A percentile compares a stretch with the other conserved stretches of the same genome.
These are phyloP conservation scores for Fusarium metavorans DNA, from an alignment of 2,329 filamentous ascomycete genomes.

Conservation along the genomic window DNA sequence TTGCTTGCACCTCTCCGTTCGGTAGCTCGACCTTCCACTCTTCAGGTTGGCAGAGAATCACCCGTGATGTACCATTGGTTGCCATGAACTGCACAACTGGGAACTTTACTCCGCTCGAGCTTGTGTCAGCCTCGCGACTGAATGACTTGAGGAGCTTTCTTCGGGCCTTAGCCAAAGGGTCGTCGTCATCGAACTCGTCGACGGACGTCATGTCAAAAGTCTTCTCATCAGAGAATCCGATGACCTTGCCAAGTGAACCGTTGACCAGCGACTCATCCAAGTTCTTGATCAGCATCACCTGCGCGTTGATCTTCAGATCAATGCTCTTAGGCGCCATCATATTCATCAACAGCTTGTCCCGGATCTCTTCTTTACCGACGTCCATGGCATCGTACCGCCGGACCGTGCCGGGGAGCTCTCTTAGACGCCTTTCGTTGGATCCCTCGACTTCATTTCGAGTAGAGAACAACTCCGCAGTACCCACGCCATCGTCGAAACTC, in stretches of 20 bases:
- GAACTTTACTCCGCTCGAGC: conserved; percentile 70
- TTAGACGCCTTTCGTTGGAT: conserved; percentile 83
- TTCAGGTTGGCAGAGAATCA: conserved; percentile 84
- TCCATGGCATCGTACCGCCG: conserved; percentile 81
- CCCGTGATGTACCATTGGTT: conserved; percentile 73
- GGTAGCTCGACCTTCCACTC: conserved; percentile 98
- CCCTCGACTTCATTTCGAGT: conserved; percentile 90
- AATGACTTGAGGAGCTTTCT: conserved; percentile 67
- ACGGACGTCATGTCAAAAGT: conserved; percentile 55
- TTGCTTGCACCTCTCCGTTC: conserved; percentile 92
- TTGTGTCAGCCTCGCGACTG: conserved; percentile 55
- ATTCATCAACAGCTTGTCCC: conserved; percentile 84
- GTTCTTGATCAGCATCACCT: conserved; percentile 99
- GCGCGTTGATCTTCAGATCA: conserved; percentile 88
- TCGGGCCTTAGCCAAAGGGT: conserved; percentile 60
- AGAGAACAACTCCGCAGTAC: conserved; percentile 87
- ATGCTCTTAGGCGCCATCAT: conserved; percentile 92
- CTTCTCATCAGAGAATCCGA: conserved; percentile 55
- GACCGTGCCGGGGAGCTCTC: conserved; percentile 74
- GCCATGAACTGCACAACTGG: conserved; percentile 88
- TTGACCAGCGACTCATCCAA: conserved; percentile 95
- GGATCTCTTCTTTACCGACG: conserved; percentile 76
- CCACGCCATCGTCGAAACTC: conserved; percentile 77
- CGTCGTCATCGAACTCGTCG: conserved; percentile 55
- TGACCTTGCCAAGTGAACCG: conserved; percentile 89